Percentiles rank a stretch among this genome's conserved stretches.
These are phyloP conservation scores for Didymella keratinophila DNA, from an alignment of 2,329 filamentous ascomycete species.

Conservation along the genomic window DNA sequence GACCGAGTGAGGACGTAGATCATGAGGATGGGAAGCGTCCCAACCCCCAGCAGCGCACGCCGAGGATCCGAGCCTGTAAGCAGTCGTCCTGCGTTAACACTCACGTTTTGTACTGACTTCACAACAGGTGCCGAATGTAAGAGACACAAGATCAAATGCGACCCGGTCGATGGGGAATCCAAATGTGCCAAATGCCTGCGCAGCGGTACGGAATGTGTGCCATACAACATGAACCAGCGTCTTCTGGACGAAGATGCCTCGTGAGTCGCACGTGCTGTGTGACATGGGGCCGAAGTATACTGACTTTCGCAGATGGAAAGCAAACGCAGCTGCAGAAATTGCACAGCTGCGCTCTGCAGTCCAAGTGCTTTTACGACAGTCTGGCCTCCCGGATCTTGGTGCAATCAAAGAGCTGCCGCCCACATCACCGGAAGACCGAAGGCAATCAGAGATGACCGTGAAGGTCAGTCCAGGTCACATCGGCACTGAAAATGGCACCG, in stretches of 20 bases:
- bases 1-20: constrained; percentile 40
- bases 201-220: constrained; percentile 79
- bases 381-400: constrained; percentile 37
- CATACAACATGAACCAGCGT: constrained; percentile 60
- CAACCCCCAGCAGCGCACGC: constrained; percentile 33
- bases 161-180: constrained; percentile 41
- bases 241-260: constrained; percentile 44
- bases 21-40: constrained; percentile 39
- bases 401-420: constrained; percentile 18
- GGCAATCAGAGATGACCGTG: constrained; percentile 14
- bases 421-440: constrained; percentile 23
- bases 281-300: neutral
- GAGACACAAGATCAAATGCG: constrained; percentile 48
- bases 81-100: constrained; percentile 11
- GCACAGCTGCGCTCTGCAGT: constrained; percentile 40
- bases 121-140: constrained; percentile 45
- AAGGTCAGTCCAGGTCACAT: constrained; percentile 37
- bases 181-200: constrained; percentile 48
- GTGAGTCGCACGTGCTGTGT: constrained; percentile 30
- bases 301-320: constrained; percentile 39
- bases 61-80: constrained; percentile 41
- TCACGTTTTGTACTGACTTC: constrained; percentile 6
- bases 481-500: constrained; percentile 36
- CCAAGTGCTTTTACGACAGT: constrained; percentile 38
- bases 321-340: constrained; percentile 38